Percentiles rank a stretch among this genome's conserved stretches.
Conservation (phyloP, 1,139 yeast genomes). For the Lizanozyma gosingica region DNA sequence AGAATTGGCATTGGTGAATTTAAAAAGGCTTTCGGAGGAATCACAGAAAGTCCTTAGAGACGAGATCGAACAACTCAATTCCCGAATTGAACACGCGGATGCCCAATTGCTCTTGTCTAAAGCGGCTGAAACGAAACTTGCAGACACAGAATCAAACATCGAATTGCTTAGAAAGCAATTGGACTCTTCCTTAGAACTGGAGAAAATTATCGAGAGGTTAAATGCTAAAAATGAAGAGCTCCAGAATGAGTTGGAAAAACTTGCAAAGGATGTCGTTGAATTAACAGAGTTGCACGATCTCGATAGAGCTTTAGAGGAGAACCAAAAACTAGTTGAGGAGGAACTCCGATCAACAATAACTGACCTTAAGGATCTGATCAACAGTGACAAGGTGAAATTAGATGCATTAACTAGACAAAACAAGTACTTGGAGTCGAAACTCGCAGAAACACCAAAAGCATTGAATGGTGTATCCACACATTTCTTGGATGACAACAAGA, state of each 20-base stretch:
- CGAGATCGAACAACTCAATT: constrained; percentile 19
- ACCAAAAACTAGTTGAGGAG: constrained; percentile 45
- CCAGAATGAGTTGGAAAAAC: constrained; percentile 23
- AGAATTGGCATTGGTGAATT: constrained; percentile 29
- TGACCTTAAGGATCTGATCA: constrained; percentile 18
- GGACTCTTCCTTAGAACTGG: constrained; percentile 35
- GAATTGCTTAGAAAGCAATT: constrained; percentile 35
- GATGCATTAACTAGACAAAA: constrained; percentile 24
- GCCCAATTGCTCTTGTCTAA: constrained; percentile 11
- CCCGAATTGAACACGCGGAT: constrained; percentile 9
- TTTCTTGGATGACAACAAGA: background rate
- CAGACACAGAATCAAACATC: constrained; percentile 32
- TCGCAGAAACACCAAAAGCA: constrained; percentile 3
- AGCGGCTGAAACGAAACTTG: constrained; percentile 20
- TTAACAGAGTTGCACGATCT: constrained; percentile 51
- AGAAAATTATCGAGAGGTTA: constrained; percentile 44
- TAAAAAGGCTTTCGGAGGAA: constrained; percentile 25
- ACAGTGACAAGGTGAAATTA: constrained; percentile 18
- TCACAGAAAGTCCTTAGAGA: constrained; percentile 15
- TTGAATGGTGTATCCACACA: background rate
- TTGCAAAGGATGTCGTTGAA: constrained; percentile 42
- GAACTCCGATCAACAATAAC: constrained; percentile 42
- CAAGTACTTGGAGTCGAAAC: constrained; percentile 15
- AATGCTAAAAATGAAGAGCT: constrained; percentile 47
- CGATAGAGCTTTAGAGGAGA: constrained; percentile 55